These are phyloP conservation scores for Yamadazyma diddensiae DNA, from an alignment of 1,139 yeast species.

Conservation along the genomic window DNA sequence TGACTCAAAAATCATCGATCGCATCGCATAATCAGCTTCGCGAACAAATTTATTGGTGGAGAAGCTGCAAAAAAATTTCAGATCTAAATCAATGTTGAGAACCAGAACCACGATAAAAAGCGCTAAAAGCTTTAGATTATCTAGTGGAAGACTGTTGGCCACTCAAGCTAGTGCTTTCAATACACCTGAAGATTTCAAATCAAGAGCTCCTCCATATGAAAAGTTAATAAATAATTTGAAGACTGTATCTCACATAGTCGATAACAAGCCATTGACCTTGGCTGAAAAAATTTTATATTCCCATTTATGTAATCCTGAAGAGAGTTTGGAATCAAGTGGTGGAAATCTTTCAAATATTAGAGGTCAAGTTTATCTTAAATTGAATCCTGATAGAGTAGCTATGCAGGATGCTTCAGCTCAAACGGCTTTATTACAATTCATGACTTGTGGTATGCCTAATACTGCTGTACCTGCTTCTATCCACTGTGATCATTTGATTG, in stretches of 20 bases:
- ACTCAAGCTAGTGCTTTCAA: constrained; percentile 27
- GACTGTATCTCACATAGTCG: constrained; percentile 60
- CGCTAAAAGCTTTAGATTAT: constrained; percentile 6
- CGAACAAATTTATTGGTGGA: constrained; percentile 10
- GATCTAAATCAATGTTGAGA: constrained; percentile 6
- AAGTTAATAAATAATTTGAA: constrained; percentile 64
- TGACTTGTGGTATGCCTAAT: constrained; percentile 87
- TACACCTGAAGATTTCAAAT: constrained; percentile 58
- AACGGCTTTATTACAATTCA: constrained; percentile 93
- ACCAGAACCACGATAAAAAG: constrained; percentile 1
- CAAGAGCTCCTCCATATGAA: constrained; percentile 85
- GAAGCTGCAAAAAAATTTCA: constrained; percentile 5
- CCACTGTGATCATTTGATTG: constrained; percentile 96
- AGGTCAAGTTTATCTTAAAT: constrained; percentile 81
- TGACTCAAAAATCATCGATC: neutral
- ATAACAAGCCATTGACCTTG: constrained; percentile 75
- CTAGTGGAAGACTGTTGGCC: constrained; percentile 26
- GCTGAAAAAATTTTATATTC: constrained; percentile 94
- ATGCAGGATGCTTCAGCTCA: constrained; percentile 99
- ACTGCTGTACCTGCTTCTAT: constrained; percentile 93
- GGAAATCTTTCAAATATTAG: constrained; percentile 60
- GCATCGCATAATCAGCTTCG: constrained; percentile 10
- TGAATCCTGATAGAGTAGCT: constrained; percentile 97
- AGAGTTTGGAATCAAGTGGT: constrained; percentile 50
- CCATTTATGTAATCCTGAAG: constrained; percentile 85